Evolutionary conservation across 1,284 basidiomycete genomes (phyloP), one percentile per base, ranked within the genome.

Genomic region (Coniferiporia sulphurascens): DNA sequence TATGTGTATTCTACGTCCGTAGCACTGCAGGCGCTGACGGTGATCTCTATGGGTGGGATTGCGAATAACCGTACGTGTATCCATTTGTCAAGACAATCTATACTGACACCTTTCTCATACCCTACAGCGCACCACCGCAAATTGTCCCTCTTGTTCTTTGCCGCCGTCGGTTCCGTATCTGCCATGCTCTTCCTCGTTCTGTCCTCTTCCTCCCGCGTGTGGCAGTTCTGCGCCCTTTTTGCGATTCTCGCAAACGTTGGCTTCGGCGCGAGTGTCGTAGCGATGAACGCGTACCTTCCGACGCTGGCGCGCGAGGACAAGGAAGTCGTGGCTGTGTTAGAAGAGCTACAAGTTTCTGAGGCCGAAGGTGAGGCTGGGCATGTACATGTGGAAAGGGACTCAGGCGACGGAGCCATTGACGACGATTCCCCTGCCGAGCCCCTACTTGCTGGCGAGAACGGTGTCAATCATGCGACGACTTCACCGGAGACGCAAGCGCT

Each of bases 281-380:
- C 93, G 41, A 84, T 93, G 76, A 97, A 97, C 68, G 84, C 92
- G 0, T 95, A 95, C 71, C 79, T 97, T 4, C 93, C 93, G 0
- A 77, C 76, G 0, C 77, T 95, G 1, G 90, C 91, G 0, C 79
- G 80, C 61, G 80, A 83, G 41, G 80, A 86, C 0, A 81, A 82
- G 4, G 82, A 84, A 52, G 86, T 91, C 1, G 67, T 78, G 6
- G 66, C 72, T n/a, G 77, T 80, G 0, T 72, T 71, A 35, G 68
- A 68, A 1, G 73, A 78, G 55, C 66, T 83, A 48, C 51, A 60
- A 32, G 10, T 49, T 54, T 32, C 56, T 10, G 46, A 64, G 7
- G 48, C 59, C 45, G 43, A 58, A 8, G 52, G 56, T 7, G 60
- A 50, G 1, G 58, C 48, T 61, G 27, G 27, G 5, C 27, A 5